Evolutionary conservation across 1,284 basidiomycete genomes (phyloP), one percentile per base, ranked within the genome.

Genomic region (Ustilago loliicola): DNA sequence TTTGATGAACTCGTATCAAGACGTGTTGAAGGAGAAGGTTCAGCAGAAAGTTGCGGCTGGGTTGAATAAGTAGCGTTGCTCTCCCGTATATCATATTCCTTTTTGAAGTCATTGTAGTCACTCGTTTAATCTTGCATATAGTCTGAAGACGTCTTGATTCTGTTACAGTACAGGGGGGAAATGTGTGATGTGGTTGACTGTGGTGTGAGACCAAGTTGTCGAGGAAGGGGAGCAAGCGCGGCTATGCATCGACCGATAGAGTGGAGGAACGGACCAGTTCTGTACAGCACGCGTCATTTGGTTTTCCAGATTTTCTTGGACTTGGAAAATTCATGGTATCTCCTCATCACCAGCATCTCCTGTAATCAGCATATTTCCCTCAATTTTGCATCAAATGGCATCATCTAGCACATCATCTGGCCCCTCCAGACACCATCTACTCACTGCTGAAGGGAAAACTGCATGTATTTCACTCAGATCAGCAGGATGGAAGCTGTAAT

Each of bases 1-100:
- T 83, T 88, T 96, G 60, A 93, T 94, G 92, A 93, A 94, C 86
- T 92, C 92, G 83, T 95, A 94, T 85, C 92, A 93, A 8, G 88
- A 90, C 2, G 89, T 94, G 2, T 88, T 95, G 70, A 93, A 92
- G 87, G 93, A 93, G 86, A 87, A 87, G 69, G 79, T 85, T 6
- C 29, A 59, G 36, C 63, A 64, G 13, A 69, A 70, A 54, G 71
- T 73, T 17, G 71, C 61, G 8, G 76, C 67, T n/a, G 76, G 67
- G 3, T 38, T 70, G 57, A 74, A 73, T 62, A 77, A 77, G 66
- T 77, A 55, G 62, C 23, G 42, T 21, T 21, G 3, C 42, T 8
- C 17, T 19, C 38, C 6, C 21, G 21, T 21, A 36, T 10, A 10
- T 6, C 15, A 45, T 11, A 21, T 6, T 23, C 42, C 11, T 45